phyloP scores from a whole-genome alignment of 139 green algal species.

The Closterium sp. region DNA sequence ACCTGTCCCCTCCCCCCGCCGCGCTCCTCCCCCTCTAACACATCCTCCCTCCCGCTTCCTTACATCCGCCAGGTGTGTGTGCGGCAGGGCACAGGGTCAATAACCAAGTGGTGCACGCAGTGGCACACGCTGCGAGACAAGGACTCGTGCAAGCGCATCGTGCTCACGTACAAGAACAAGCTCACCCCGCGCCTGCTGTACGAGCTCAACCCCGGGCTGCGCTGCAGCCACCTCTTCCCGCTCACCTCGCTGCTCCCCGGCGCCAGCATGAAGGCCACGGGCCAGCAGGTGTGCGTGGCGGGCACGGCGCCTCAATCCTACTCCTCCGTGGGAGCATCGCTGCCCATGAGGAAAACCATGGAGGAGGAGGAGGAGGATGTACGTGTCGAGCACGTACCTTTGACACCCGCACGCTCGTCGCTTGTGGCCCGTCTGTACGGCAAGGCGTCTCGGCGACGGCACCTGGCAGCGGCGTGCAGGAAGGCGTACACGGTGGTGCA shows the following conservation, averaged over 20 bases:
- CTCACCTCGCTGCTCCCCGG: not conserved
- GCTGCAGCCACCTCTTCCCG: not conserved
- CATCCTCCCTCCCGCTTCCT: not conserved
- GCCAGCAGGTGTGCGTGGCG: not conserved
- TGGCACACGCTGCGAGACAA: not conserved
- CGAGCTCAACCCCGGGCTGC: not conserved
- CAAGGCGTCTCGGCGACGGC: too few relatives aligned
- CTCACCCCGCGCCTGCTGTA: not conserved
- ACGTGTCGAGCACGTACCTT: not conserved
- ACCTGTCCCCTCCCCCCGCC: too few relatives aligned
- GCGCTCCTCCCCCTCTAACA: not conserved
- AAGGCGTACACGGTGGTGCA: not conserved
- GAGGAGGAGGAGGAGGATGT: not conserved
- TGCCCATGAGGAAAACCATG: not conserved
- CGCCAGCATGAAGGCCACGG: not conserved
- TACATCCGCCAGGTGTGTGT: not conserved
- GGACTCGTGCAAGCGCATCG: not conserved
- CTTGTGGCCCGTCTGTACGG: not conserved
- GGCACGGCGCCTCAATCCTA: not conserved
- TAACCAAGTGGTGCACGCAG: not conserved
- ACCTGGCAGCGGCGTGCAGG: not conserved
- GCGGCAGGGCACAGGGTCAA: not conserved
- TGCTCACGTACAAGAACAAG: not conserved
- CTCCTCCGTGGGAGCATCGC: not conserved
- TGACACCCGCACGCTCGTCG: not conserved